Conservation (phyloP, 805 yeast genomes). For the Yarrowia keelungensis region DNA sequence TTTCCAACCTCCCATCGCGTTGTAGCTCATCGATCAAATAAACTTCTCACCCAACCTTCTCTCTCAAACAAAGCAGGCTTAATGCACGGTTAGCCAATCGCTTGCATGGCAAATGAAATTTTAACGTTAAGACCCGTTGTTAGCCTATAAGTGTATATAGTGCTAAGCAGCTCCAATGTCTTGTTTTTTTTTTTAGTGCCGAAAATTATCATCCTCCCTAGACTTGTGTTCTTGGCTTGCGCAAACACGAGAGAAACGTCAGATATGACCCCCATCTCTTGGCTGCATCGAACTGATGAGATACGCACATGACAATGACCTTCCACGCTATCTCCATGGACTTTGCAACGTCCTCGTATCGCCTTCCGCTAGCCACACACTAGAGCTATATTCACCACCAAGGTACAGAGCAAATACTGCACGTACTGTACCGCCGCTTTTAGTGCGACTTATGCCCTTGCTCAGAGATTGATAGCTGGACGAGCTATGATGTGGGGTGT, state of each 20-base stretch:
- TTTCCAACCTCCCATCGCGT: no score
- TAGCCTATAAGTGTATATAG: background rate
- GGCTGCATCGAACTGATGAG: background rate
- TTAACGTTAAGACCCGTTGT: constrained; percentile 4
- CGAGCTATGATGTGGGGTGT: background rate
- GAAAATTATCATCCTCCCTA: background rate
- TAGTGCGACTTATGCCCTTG: background rate
- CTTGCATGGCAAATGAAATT: background rate
- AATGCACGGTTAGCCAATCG: background rate
- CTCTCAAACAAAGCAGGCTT: background rate
- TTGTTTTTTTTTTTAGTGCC: background rate
- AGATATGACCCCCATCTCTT: background rate
- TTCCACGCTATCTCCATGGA: no score
- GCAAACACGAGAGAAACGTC: no score
- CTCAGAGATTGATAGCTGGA: background rate
- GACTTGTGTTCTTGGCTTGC: no score
- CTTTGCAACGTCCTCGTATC: no score
- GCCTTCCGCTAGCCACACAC: background rate
- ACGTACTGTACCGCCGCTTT: background rate
- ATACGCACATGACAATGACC: no score
- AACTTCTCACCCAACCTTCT: background rate
- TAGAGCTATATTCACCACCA: background rate
- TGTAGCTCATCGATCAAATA: no score
- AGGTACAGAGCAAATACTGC: constrained; percentile 8
- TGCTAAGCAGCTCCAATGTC: background rate